Conservation (phyloP, 352 stramenopile species). For the Phytophthora cactorum region DNA sequence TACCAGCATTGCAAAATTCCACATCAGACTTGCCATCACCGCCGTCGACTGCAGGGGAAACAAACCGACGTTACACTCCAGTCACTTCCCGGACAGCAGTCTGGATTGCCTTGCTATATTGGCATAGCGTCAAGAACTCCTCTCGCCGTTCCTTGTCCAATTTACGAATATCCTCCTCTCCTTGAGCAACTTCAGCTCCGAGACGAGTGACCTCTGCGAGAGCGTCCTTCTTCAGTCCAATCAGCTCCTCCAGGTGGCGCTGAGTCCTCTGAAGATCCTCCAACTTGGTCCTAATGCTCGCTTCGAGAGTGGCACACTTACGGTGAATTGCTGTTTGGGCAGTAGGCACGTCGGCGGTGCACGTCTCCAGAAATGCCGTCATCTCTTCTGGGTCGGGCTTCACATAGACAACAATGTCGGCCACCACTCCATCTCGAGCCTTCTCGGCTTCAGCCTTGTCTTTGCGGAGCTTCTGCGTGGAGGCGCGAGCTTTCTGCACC, state of each 20-base stretch:
- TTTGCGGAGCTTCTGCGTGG: slow-evolving; percentile 27
- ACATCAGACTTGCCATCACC: background rate
- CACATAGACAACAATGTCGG: slow-evolving; percentile 52
- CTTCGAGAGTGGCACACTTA: slow-evolving; percentile 52
- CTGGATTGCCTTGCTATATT: slow-evolving; percentile 65
- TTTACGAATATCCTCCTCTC: slow-evolving; percentile 46
- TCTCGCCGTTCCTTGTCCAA: slow-evolving; percentile 56
- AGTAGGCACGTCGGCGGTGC: slow-evolving; percentile 48
- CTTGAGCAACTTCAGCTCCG: slow-evolving; percentile 46
- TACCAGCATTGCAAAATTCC: slow-evolving; percentile 5
- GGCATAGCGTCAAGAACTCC: slow-evolving; percentile 51
- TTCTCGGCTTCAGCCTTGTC: slow-evolving; percentile 42
- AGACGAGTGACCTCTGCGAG: slow-evolving; percentile 65
- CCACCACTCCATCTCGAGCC: slow-evolving; percentile 56
- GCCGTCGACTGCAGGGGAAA: background rate
- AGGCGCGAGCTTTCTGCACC: slow-evolving; percentile 24
- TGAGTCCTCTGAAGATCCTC: slow-evolving; percentile 43
- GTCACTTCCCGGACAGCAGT: slow-evolving; percentile 42
- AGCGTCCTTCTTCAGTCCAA: slow-evolving; percentile 51
- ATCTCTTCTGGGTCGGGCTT: slow-evolving; percentile 49
- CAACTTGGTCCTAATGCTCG: slow-evolving; percentile 45
- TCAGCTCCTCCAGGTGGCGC: slow-evolving; percentile 63
- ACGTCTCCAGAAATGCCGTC: slow-evolving; percentile 44
- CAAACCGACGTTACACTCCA: slow-evolving; percentile 13
- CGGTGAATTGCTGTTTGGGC: slow-evolving; percentile 57